Base-by-base conservation (phyloP, 2,329 filamentous ascomycete genomes). In the Penicillium corylophilum region DNA sequence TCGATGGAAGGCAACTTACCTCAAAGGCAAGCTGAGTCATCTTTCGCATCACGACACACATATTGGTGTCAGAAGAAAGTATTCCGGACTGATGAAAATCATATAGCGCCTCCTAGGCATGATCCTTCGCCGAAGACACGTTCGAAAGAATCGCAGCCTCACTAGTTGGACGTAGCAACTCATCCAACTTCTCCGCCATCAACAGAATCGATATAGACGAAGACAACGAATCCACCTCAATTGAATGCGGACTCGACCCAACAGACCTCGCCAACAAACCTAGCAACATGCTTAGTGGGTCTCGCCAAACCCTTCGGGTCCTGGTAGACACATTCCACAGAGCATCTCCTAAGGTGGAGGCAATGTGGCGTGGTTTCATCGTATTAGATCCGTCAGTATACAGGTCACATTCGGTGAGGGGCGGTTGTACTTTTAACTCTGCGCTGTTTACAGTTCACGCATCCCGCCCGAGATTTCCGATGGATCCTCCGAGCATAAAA, bases 401-500 rank as follows among this genome's bases (percentile, higher is more conserved):
- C 18, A 23, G 20, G n/a, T 33, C 26, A 29, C 15, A n/a, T 16
- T 46, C 20, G 8, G 13, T 15, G 18, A 9, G 26, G 28, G 31
- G 2, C 4, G 7, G 18, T 16, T 13, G 29, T 65, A 71, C 68
- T 62, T 62, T 72, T 72, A 31, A 72, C 64, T 55, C 64, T 58
- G 22, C 70, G 63, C 22, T 62, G 61, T 56, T 72, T 72, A 53
- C 69, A 72, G 38, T 62, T 65, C 29, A 52, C 50, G 48, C 70
- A 72, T 7, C 70, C 69, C 22, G 53, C 58, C 15, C 68, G 63
- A 35, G 69, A 72, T 54, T 71, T 71, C 29, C 62, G 67, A 59
- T 72, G 70, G 2, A 67, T 31, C 35, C 61, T 63, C 20, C 69
- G 66, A 35, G 68, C 24, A 50, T 68, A 67, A 47, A 61, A 70